Evolutionary conservation across 2,329 filamentous ascomycete species (phyloP), one percentile per base, ranked within the genome.

Genomic region (Colletotrichum brevisporum): DNA sequence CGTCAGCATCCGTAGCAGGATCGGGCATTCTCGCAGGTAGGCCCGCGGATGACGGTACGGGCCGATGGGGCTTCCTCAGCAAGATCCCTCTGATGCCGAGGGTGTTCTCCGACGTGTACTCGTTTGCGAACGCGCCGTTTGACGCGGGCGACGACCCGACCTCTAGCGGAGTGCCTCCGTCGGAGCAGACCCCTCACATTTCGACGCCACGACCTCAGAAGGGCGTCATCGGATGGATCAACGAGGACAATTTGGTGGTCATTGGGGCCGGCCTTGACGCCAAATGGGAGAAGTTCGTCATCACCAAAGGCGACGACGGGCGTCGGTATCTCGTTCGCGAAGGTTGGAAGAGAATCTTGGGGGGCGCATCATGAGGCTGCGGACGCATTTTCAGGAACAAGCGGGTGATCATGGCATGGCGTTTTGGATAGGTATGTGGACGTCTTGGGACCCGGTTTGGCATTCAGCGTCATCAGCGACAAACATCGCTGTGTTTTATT

Each of bases 71-170:
- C 1, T 88, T 97, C 54, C 83, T 98, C 5, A 91, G 93, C 71
- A 95, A 91, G 75, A 88, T 98, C 6, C 95, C 95, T 0, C 84
- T 97, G 63, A 89, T 98, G 73, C 96, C 96, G 1, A 89, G 93
- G 50, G 87, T 96, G 36, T 97, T 98, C 78, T 95, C 93, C 1
- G 96, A 98, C 73, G 88, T 92, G 9, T 97, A 98, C 78, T 97
- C 94, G 0, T 95, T 95, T 75, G 88, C 93, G 4, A 94, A 91
- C 48, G 88, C 89, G 3, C 90, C 91, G 41, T 98, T 98, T 74
- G 92, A 96, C 74, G 91, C 94, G 45, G 94, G 93, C 3, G 92
- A 96, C 39, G 94, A 97, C 75, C 83, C 86, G 31, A 77, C 83
- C 52, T 80, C 82, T 47, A 83, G 82, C 13, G 82, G 80, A 3